Evolutionary conservation across 495 filamentous ascomycete species (phyloP).

Genomic region (Penicillium salamii): DNA sequence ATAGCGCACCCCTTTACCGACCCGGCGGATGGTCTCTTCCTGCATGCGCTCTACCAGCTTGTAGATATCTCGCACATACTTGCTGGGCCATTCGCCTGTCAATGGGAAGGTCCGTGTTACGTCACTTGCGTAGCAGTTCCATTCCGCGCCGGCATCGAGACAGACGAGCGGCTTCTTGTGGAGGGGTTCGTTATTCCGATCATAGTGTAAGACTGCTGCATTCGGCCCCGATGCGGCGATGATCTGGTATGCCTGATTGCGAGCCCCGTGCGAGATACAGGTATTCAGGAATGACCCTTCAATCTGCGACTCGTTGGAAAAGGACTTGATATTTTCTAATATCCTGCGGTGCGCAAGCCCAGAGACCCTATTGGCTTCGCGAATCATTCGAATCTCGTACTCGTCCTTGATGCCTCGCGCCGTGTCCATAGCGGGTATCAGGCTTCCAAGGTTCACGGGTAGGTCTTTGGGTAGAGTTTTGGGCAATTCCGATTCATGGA

Average conservation of each 20-base stretch:
- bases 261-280: constrained; percentile 68
- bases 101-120: constrained; percentile 86
- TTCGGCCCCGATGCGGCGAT: constrained; percentile 80
- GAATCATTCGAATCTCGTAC: constrained; percentile 77
- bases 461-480: constrained; percentile 55
- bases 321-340: constrained; percentile 53
- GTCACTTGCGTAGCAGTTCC: constrained; percentile 83
- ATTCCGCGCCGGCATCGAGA: constrained; percentile 84
- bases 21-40: constrained; percentile 63
- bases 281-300: constrained; percentile 70
- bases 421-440: constrained; percentile 66
- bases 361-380: constrained; percentile 73
- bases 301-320: constrained; percentile 77
- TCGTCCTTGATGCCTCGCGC: constrained; percentile 74
- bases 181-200: constrained; percentile 69
- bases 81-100: constrained; percentile 54
- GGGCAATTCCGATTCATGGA: constrained; percentile 37
- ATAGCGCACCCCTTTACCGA: constrained; percentile 65
- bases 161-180: constrained; percentile 66
- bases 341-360: constrained; percentile 69
- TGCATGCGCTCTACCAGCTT: constrained; percentile 80
- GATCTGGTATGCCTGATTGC: constrained; percentile 78
- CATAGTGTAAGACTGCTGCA: constrained; percentile 83
- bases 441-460: constrained; percentile 28
- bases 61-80: constrained; percentile 68